Percentiles rank a stretch among this genome's conserved stretches.
Conservation (phyloP, 148 eudicot species). For the Beta vulgaris region DNA sequence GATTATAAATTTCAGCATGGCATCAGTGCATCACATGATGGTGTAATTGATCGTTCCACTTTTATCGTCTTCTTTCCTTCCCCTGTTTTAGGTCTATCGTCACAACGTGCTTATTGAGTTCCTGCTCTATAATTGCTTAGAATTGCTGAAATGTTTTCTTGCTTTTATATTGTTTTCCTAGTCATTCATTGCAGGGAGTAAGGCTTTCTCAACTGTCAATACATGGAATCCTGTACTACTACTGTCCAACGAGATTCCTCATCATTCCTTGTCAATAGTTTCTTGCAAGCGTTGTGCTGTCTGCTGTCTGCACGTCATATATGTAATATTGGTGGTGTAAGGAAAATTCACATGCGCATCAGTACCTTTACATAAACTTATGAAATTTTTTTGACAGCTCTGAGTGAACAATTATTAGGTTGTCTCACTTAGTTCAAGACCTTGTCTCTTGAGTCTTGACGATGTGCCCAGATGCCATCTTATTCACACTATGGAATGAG, state of each 20-base stretch:
- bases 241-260: too few species aligned
- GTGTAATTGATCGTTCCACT: background rate
- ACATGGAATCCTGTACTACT: too few species aligned
- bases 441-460: background rate
- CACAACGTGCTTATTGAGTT: background rate
- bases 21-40: background rate
- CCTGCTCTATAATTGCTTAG: background rate
- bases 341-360: background rate
- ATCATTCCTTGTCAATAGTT: too few species aligned
- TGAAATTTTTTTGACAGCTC: background rate
- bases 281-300: too few species aligned
- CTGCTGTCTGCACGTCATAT: too few species aligned
- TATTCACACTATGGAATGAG: background rate
- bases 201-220: background rate
- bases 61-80: background rate
- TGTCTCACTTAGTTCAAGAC: background rate
- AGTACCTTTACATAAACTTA: background rate
- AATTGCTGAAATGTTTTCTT: background rate
- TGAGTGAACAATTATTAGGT: background rate
- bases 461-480: background rate
- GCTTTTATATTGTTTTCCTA: background rate
- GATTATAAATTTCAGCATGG: background rate
- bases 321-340: background rate
- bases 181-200: background rate
- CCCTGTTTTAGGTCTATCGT: background rate